Conservation (phyloP, 495 filamentous ascomycete species). For the Cercophora samala region DNA sequence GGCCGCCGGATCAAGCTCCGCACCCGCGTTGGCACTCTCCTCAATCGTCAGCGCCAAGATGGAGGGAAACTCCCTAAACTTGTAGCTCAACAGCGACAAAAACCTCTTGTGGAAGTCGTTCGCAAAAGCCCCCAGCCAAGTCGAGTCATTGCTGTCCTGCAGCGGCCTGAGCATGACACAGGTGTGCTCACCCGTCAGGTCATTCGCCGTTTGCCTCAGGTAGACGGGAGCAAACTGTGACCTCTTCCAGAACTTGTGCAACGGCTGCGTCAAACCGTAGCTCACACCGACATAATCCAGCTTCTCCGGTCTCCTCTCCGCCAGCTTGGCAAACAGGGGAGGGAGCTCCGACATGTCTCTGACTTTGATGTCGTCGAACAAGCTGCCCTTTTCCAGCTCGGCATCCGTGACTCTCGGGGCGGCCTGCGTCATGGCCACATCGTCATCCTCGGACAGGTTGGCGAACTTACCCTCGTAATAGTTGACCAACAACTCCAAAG, state of each 20-base stretch:
- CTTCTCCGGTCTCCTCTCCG: constrained; percentile 72
- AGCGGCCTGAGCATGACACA: constrained; percentile 93
- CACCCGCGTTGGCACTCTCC: constrained; percentile 76
- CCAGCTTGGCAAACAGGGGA: constrained; percentile 84
- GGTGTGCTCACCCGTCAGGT: constrained; percentile 94
- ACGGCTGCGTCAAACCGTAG: constrained; percentile 81
- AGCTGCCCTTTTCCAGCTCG: constrained; percentile 72
- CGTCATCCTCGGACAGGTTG: constrained; percentile 63
- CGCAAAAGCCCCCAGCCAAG: constrained; percentile 86
- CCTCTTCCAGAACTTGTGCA: constrained; percentile 97
- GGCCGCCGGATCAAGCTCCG: constrained; percentile 53
- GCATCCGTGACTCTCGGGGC: constrained; percentile 80
- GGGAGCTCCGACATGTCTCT: constrained; percentile 89
- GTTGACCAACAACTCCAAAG: constrained; percentile 77
- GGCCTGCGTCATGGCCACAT: constrained; percentile 48
- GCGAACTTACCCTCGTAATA: constrained; percentile 96
- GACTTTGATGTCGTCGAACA: constrained; percentile 82
- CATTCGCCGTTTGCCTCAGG: constrained; percentile 91
- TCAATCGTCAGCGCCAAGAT: constrained; percentile 82
- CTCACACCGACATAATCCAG: constrained; percentile 95
- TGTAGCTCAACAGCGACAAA: constrained; percentile 80
- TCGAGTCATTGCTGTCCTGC: constrained; percentile 59
- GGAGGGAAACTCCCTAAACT: constrained; percentile 82
- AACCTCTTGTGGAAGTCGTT: constrained; percentile 92
- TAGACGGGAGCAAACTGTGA: constrained; percentile 87